Conservation (phyloP, 345 rosid species). For the Sonneratia alba region DNA sequence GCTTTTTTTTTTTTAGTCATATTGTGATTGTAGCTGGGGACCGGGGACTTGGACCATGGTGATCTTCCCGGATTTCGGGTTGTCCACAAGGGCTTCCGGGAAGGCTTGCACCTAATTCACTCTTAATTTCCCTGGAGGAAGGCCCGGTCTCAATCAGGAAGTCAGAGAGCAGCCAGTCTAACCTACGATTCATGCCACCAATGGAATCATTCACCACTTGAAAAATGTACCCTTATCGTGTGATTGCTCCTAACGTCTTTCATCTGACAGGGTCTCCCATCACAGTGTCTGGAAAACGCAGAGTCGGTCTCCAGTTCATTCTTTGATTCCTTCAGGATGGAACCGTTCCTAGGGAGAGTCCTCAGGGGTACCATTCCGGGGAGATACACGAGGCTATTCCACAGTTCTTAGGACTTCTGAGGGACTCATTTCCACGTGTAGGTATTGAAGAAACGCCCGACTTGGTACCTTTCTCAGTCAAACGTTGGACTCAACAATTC, state of each 20-base stretch:
- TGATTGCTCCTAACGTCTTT: too few species aligned
- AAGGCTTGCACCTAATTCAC: conserved; percentile 22
- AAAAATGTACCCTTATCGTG: too few species aligned
- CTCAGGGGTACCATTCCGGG: too few species aligned
- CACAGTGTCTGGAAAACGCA: too few species aligned
- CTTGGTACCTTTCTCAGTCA: not conserved
- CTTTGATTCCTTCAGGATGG: too few species aligned
- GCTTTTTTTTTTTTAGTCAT: too few species aligned
- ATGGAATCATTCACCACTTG: too few species aligned
- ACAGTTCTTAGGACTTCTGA: not conserved
- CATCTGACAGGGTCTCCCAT: too few species aligned
- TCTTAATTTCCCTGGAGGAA: not conserved
- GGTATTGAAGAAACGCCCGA: not conserved
- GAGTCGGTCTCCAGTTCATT: too few species aligned
- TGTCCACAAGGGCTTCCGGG: conserved; percentile 19
- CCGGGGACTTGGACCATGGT: conserved; percentile 13
- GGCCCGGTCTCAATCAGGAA: conserved; percentile 13
- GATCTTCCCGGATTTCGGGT: conserved; percentile 23
- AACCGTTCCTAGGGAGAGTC: too few species aligned
- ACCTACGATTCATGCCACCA: too few species aligned
- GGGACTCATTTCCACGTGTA: not conserved
- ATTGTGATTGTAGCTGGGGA: too few species aligned
- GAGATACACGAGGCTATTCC: not conserved
- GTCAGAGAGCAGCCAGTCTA: not conserved
- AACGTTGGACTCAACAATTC: not conserved